Conservation (phyloP, 2,329 filamentous ascomycete species). For the Ceratocystis eucalypticola region DNA sequence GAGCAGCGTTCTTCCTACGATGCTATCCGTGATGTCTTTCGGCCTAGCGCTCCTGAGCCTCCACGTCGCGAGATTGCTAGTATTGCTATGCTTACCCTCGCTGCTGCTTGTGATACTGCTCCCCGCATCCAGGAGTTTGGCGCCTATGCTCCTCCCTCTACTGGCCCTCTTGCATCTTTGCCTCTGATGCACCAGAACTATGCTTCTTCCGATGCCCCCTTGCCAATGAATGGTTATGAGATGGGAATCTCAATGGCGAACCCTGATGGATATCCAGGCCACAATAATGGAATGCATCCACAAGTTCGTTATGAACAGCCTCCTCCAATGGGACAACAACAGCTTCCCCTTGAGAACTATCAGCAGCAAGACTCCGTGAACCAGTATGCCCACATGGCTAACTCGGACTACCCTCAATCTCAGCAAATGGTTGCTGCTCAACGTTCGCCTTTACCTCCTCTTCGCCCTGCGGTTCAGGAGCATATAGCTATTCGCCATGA, state of each 20-base stretch:
- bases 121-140: constrained; percentile 1
- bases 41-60: constrained; percentile 25
- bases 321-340: not conserved
- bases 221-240: constrained; percentile 12
- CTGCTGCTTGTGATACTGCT: constrained; percentile 3
- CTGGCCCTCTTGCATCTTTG: not conserved
- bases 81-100: constrained; percentile 17
- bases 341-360: constrained; percentile 8
- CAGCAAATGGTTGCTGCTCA: constrained; percentile 4
- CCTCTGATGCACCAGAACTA: constrained; percentile 5
- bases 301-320: constrained; percentile 8
- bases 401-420: constrained; percentile 9
- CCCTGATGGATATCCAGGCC: not conserved
- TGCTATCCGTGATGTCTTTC: constrained; percentile 31
- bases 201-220: not conserved
- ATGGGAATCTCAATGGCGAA: not conserved
- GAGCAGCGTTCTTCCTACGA: constrained; percentile 22
- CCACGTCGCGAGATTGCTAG: constrained; percentile 13
- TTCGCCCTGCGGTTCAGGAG: constrained; percentile 13
- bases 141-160: not conserved
- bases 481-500: constrained; percentile 9
- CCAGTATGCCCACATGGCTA: constrained; percentile 7
- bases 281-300: not conserved
- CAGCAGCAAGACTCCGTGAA: constrained; percentile 7
- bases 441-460: constrained; percentile 15